A percentile compares a stretch with the other conserved stretches of the same genome.
Evolutionary conservation across 2,329 filamentous ascomycete species (phyloP).

Genomic region (Sporothrix pseudoabietina): DNA sequence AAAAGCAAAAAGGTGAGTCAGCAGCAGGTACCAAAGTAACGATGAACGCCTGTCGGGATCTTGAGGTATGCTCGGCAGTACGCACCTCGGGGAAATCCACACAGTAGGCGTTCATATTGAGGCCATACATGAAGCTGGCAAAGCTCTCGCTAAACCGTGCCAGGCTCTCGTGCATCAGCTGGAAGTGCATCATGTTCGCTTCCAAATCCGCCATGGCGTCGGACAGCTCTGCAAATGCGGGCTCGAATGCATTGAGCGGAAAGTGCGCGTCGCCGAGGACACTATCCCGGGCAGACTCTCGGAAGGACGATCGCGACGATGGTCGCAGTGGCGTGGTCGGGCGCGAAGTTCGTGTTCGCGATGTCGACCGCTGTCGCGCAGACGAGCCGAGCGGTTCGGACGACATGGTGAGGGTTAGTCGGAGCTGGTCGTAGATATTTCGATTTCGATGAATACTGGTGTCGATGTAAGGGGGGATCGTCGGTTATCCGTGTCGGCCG

Average conservation of each 20-base stretch:
- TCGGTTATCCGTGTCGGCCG: background rate
- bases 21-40: background rate
- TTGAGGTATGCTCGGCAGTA: background rate
- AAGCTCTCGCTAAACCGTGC: slow-evolving; percentile 95
- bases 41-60: background rate
- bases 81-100: slow-evolving; percentile 92
- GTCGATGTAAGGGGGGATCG: background rate
- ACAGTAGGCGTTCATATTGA: slow-evolving; percentile 99
- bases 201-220: slow-evolving; percentile 95
- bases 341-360: slow-evolving; percentile 67
- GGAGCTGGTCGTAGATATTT: background rate
- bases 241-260: slow-evolving; percentile 81
- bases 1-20: background rate
- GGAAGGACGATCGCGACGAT: slow-evolving; percentile 84
- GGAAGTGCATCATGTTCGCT: slow-evolving; percentile 95
- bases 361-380: slow-evolving; percentile 53
- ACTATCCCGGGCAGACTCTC: slow-evolving; percentile 68
- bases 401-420: slow-evolving; percentile 13
- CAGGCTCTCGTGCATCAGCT: slow-evolving; percentile 94
- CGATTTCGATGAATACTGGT: background rate
- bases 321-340: slow-evolving; percentile 91
- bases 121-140: slow-evolving; percentile 87
- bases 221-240: slow-evolving; percentile 87
- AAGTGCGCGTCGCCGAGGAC: slow-evolving; percentile 58
- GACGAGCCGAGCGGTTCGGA: slow-evolving; percentile 26